Evolutionary conservation across 2,329 filamentous ascomycete genomes (phyloP).

Genomic region (Cryphonectria parasitica): DNA sequence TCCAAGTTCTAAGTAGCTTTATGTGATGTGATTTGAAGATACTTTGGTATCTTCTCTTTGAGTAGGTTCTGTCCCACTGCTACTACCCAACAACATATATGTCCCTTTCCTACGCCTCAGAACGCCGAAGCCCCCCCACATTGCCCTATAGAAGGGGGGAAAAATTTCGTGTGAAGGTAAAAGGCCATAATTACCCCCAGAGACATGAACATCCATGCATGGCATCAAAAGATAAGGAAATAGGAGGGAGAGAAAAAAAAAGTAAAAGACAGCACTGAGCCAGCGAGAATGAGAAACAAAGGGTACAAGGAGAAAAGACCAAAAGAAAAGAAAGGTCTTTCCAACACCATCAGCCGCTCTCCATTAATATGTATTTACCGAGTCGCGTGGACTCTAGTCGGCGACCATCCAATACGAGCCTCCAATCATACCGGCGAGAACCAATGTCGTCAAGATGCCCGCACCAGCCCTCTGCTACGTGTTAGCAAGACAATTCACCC

Average conservation of each 20-base stretch:
- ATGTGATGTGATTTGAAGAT: not conserved
- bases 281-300: not conserved
- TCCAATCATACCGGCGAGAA: constrained; percentile 46
- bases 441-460: constrained; percentile 50
- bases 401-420: constrained; percentile 57
- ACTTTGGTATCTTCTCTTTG: not conserved
- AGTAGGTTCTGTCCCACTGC: not conserved
- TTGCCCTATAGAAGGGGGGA: not conserved
- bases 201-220: constrained; percentile 15
- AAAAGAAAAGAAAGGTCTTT: not conserved
- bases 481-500: constrained; percentile 37
- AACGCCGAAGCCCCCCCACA: constrained; percentile 15
- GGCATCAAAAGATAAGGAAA: not conserved
- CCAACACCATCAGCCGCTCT: not conserved
- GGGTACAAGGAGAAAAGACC: not conserved
- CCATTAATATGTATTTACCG: not conserved
- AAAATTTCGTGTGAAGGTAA: constrained; percentile 20
- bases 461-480: constrained; percentile 53
- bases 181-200: constrained; percentile 18
- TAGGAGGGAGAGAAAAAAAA: not conserved
- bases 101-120: not conserved
- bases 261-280: not conserved
- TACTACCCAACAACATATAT: not conserved
- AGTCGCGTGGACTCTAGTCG: constrained; percentile 28
- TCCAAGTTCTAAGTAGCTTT: not conserved